These are phyloP conservation scores for Epichloe aotearoae DNA, from an alignment of 2,329 filamentous ascomycete genomes.

Conservation along the genomic window DNA sequence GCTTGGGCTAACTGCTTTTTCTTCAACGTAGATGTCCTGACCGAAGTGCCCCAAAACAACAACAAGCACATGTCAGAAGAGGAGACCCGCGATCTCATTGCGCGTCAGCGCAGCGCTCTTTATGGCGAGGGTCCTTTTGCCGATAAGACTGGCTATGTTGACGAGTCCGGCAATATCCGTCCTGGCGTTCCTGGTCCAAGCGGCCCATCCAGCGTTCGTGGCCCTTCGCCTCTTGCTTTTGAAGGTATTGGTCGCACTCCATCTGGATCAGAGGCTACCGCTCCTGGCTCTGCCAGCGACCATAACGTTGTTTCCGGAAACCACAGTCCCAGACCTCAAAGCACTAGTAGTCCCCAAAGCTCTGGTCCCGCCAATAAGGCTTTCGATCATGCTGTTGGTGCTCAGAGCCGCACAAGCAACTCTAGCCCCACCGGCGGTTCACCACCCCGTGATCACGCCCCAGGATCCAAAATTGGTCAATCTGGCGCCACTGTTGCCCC, in stretches of 20 bases:
- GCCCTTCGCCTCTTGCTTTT: conserved; percentile 68
- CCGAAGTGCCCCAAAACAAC: conserved; percentile 27
- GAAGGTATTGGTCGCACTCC: conserved; percentile 40
- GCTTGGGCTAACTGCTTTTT: conserved; percentile 23
- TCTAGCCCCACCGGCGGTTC: conserved; percentile 73
- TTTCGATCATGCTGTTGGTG: conserved; percentile 43
- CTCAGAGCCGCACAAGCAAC: conserved; percentile 62
- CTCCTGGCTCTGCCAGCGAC: conserved; percentile 28
- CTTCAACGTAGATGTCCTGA: conserved; percentile 35
- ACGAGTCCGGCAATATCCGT: conserved; percentile 52
- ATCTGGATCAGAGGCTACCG: conserved; percentile 22
- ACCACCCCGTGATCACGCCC: conserved; percentile 54
- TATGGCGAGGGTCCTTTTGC: conserved; percentile 69
- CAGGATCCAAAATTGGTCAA: conserved; percentile 38
- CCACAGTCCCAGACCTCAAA: conserved; percentile 58
- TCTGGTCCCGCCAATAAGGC: conserved; percentile 41
- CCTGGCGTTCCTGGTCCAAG: conserved; percentile 53
- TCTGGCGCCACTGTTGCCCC: conserved; percentile 62
- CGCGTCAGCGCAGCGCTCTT: conserved; percentile 85
- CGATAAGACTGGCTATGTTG: conserved; percentile 51
- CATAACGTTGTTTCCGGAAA: conserved; percentile 26
- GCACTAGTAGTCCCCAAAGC: conserved; percentile 71
- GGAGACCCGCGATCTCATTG: conserved; percentile 88
- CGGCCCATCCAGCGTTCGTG: conserved; percentile 52
- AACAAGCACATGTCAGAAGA: conserved; percentile 90